Evolutionary conservation across 164 flowering plant genomes (phyloP).

Genomic region (Macadamia integrifolia): DNA sequence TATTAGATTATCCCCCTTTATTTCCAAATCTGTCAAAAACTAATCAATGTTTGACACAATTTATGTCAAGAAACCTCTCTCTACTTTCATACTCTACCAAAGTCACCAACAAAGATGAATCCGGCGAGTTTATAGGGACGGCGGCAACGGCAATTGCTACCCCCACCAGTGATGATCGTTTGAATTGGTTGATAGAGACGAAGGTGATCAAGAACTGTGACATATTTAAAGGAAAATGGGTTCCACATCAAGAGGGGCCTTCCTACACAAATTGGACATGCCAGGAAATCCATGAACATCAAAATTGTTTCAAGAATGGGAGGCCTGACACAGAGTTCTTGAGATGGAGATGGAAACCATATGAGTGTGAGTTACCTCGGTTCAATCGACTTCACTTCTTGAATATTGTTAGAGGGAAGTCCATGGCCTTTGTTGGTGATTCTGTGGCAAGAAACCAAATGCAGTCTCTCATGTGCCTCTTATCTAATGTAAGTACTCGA

Average conservation of each 20-base stretch:
- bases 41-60: too few species aligned
- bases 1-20: too few species aligned
- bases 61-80: too few species aligned
- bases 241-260: background rate
- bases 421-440: slow-evolving; percentile 46
- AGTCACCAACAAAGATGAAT: too few species aligned
- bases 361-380: slow-evolving; percentile 34
- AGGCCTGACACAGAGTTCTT: slow-evolving; percentile 40
- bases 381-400: slow-evolving; percentile 33
- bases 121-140: too few species aligned
- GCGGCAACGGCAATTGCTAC: too few species aligned
- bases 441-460: slow-evolving; percentile 52
- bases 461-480: slow-evolving; percentile 51
- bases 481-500: slow-evolving; percentile 29
- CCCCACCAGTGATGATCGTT: too few species aligned
- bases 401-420: slow-evolving; percentile 25
- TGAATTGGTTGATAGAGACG: too few species aligned
- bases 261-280: background rate
- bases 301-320: slow-evolving; percentile 44
- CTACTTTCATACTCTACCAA: too few species aligned
- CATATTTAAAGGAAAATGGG: background rate
- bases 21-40: too few species aligned
- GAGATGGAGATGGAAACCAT: slow-evolving; percentile 59
- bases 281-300: background rate
- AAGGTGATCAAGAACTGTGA: background rate